These are phyloP conservation scores for Cadophora malorum DNA, from an alignment of 2,329 filamentous ascomycete genomes.

Conservation along the genomic window DNA sequence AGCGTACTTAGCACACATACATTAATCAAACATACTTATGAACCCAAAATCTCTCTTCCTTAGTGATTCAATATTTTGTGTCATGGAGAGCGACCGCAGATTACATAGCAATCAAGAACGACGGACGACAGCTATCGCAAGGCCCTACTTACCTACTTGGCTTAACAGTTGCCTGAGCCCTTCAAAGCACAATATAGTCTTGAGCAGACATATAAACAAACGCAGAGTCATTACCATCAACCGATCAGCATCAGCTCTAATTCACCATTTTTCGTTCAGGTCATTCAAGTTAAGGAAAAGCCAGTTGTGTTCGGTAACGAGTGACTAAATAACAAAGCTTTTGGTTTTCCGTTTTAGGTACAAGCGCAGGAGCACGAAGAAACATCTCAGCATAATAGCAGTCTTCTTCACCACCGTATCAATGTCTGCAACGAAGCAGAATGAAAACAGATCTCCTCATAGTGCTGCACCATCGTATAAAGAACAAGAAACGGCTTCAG, in stretches of 20 bases:
- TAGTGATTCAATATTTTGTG: neutral
- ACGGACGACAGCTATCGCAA: too few relatives aligned
- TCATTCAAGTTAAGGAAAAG: constrained; percentile 16
- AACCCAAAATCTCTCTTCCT: neutral
- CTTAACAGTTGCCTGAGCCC: too few relatives aligned
- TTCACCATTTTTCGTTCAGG: neutral
- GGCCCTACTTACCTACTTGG: too few relatives aligned
- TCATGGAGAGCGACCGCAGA: too few relatives aligned
- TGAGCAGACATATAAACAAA: too few relatives aligned
- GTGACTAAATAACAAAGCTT: constrained; percentile 46
- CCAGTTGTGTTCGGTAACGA: constrained; percentile 42
- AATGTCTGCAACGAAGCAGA: constrained; percentile 36
- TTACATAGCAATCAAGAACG: neutral
- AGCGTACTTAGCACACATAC: neutral
- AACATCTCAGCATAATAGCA: constrained; percentile 40
- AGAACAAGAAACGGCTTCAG: constrained; percentile 36
- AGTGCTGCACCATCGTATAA: constrained; percentile 30
- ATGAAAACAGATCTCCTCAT: constrained; percentile 35
- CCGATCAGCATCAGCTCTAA: neutral
- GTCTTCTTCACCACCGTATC: constrained; percentile 36
- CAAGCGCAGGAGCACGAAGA: constrained; percentile 40
- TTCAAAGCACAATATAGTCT: too few relatives aligned
- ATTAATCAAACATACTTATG: neutral
- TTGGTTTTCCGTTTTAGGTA: constrained; percentile 33
- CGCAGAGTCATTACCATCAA: too few relatives aligned